Evolutionary conservation across 257 asterid species (phyloP), one percentile per base, ranked within the genome.

Genomic region (Penstemon eatonii): DNA sequence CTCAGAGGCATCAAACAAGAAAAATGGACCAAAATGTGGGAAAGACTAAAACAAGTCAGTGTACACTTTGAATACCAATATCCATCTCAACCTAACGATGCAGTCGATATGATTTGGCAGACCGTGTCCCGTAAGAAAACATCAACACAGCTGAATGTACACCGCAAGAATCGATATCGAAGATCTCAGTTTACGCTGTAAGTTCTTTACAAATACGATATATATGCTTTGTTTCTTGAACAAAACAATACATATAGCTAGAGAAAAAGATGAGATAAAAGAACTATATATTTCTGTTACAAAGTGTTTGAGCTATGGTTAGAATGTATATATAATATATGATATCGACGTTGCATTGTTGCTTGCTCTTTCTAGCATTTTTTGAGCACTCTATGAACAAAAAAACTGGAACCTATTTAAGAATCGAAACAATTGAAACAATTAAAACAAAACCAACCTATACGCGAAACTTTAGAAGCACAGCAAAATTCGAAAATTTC

Each of bases 91-190:
- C 68, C 77, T 5, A 66, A 70, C 63, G 96, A 91, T 79, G 98
- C 96, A 18, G 96, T 91, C 68, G 92, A 91, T 62, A 91, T 91
- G 98, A 86, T 91, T 73, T 91, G 98, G 98, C 86, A 89, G 80
- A 83, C 88, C 36, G 79, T 89, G 45, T 71, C 81, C 0, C 79
- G 83, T 25, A 91, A 84, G 90, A 75, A 80, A 50, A 76, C 72
- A 52, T 42, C 67, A 13, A 71, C 75, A 7, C 68, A 8, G 59
- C 76, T 82, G 80, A 71, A 73, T 63, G 80, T 69, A 64, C 87
- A 89, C 67, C 79, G 87, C 51, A 78, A 78, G 69, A 87, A 86
- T 47, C 70, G 95, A 81, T 91, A 78, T 75, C 77, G 45, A 69
- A 84, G 86, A 75, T 83, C 80, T 0, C 62, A 50, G 72, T 67